These are phyloP conservation scores for Penicillium salamii DNA, from an alignment of 495 filamentous ascomycete species.

Conservation along the genomic window DNA sequence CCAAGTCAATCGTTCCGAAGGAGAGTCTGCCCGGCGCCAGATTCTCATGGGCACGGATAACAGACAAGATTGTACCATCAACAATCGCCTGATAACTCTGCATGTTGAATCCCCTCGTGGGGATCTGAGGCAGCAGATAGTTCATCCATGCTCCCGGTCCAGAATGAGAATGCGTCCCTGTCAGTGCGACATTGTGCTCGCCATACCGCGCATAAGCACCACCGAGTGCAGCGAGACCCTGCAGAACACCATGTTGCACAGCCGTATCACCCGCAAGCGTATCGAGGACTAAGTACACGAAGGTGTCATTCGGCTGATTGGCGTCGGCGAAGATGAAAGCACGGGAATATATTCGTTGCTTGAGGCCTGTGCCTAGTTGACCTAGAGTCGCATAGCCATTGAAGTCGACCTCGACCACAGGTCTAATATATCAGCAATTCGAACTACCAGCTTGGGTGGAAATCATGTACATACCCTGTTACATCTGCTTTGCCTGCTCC, in stretches of 20 bases:
- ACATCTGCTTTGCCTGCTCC: slow-evolving; percentile 94
- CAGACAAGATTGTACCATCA: slow-evolving; percentile 77
- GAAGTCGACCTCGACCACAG: slow-evolving; percentile 86
- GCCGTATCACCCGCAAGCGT: slow-evolving; percentile 90
- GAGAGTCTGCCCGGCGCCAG: slow-evolving; percentile 69
- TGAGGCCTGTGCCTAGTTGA: slow-evolving; percentile 82
- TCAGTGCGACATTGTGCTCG: slow-evolving; percentile 83
- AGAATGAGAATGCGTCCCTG: slow-evolving; percentile 91
- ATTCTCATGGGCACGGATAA: slow-evolving; percentile 76
- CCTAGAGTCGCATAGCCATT: slow-evolving; percentile 91
- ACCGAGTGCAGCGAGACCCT: slow-evolving; percentile 65
- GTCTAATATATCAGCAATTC: slow-evolving; percentile 34
- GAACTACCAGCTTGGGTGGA: not conserved
- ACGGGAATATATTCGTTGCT: slow-evolving; percentile 85
- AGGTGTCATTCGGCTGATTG: slow-evolving; percentile 63
- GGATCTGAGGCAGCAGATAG: slow-evolving; percentile 92
- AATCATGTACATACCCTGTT: slow-evolving; percentile 60
- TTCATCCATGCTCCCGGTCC: slow-evolving; percentile 95
- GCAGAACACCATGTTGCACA: slow-evolving; percentile 77
- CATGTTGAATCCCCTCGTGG: slow-evolving; percentile 81
- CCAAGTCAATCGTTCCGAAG: slow-evolving; percentile 69
- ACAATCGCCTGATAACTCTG: slow-evolving; percentile 91
- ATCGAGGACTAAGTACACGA: slow-evolving; percentile 87
- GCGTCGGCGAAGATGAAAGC: slow-evolving; percentile 84
- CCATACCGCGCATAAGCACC: slow-evolving; percentile 69